Evolutionary conservation across 768 basidiomycete species (phyloP), one percentile per base, ranked within the genome.

Genomic region (Lanmaoa rubissima): DNA sequence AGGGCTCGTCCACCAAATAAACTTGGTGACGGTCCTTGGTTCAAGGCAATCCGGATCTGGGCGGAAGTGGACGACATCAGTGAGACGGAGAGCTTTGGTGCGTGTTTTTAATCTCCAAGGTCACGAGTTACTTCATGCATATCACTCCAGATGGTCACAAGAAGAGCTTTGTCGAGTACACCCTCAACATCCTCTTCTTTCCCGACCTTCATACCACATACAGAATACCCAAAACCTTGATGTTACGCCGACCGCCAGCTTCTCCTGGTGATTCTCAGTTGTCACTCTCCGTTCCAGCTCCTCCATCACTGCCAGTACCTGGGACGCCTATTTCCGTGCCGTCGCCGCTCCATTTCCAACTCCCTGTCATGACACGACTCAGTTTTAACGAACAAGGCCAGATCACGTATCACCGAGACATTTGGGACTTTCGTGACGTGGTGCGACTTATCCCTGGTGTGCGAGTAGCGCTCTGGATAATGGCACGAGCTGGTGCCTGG

Each of bases 361-460:
- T 93, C 6, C 87, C 80, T 46, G 81, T 92, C 48, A 78, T 88
- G 54, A 88, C 89, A 5, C 81, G 85, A 31, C 79, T 92, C 36
- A 79, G 82, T 34, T 90, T 93, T 72, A 92, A 92, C 71, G 90
- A 92, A 62, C 85, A 86, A 65, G 88, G 87, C n/a, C 82, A 80
- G 57, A 85, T 93, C 59, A 86, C 88, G 5, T 81, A 85, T 63
- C 91, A 94, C 67, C 81, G 88, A 31, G 91, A 92, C 65, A 78
- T 88, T 39, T 92, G 88, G 88, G 89, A 92, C 62, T 76, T 90
- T 42, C 83, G 86, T 67, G 91, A 93, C 66, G 75, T 92, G 55
- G 76, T 90, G 64, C 84, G 85, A 38, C 79, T 91, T 40, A 67
- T 90, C 10, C 90, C 90, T 4, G 88, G 89, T 4, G 79, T 83